Evolutionary conservation across 441 rosid genomes (phyloP).

Genomic region (Brassica hybrid): DNA sequence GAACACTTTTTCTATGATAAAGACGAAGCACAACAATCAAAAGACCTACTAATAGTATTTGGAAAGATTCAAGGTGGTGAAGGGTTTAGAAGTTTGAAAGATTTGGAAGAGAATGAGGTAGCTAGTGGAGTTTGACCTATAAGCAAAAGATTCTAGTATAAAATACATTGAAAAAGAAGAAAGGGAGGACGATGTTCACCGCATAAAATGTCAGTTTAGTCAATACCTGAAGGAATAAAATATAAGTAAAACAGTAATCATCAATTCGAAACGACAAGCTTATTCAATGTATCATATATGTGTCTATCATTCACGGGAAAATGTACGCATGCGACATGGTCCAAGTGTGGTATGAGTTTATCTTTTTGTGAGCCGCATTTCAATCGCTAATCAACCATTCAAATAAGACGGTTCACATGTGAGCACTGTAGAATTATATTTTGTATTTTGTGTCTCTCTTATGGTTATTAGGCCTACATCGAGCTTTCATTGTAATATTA

Average conservation of each 20-base stretch:
- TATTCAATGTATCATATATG: constrained; percentile 9
- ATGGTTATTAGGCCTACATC: neutral
- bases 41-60: no score
- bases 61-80: neutral
- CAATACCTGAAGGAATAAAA: constrained; percentile 58
- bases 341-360: neutral
- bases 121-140: constrained; percentile 57
- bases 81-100: neutral
- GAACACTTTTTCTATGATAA: no score
- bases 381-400: neutral
- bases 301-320: neutral
- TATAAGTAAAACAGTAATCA: constrained; percentile 11
- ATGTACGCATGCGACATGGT: neutral
- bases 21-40: no score
- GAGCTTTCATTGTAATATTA: neutral
- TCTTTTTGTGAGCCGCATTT: neutral
- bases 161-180: constrained; percentile 30
- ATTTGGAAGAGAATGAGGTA: neutral
- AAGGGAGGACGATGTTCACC: constrained; percentile 2
- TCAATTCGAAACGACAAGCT: constrained; percentile 2
- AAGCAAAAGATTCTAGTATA: neutral
- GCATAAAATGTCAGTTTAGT: constrained; percentile 39
- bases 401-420: neutral
- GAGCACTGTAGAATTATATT: neutral
- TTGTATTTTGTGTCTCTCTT: neutral